Percentiles rank a stretch among this genome's conserved stretches.
These are phyloP conservation scores for Fusarium sp. DNA, from an alignment of 2,329 filamentous ascomycete species.

Conservation along the genomic window DNA sequence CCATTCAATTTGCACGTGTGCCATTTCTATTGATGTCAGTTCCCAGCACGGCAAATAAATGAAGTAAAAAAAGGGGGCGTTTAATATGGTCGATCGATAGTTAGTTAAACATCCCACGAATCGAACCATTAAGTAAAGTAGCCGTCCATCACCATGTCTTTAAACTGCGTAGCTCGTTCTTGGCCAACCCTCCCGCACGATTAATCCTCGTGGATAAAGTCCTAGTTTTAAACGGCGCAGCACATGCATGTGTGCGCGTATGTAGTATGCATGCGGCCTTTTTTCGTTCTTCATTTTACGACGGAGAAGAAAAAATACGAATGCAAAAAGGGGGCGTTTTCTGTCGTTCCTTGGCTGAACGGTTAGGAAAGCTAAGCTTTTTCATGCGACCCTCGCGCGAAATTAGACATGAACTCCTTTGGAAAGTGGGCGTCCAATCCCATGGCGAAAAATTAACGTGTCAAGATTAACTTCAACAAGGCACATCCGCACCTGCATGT, in stretches of 20 bases:
- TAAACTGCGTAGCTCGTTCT: not conserved
- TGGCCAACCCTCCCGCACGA: not conserved
- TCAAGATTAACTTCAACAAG: slow-evolving; percentile 27
- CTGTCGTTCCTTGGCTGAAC: not conserved
- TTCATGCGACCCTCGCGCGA: slow-evolving; percentile 6
- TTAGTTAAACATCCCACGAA: slow-evolving; percentile 11
- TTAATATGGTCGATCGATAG: not conserved
- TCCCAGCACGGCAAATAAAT: not conserved
- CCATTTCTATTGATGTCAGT: not conserved
- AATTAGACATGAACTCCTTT: slow-evolving; percentile 2
- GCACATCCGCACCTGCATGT: slow-evolving; percentile 1
- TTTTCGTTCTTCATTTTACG: not conserved
- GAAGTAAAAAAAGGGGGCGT: not conserved
- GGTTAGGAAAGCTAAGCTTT: slow-evolving; percentile 27
- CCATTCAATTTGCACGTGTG: not conserved
- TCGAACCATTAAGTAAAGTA: slow-evolving; percentile 14
- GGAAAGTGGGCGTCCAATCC: slow-evolving; percentile 11
- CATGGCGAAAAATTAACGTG: slow-evolving; percentile 17
- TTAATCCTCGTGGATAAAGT: slow-evolving; percentile 1
- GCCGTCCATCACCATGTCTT: not conserved
- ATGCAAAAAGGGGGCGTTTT: slow-evolving; percentile 2
- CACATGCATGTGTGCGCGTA: not conserved
- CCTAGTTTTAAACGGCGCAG: slow-evolving; percentile 3
- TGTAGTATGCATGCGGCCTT: not conserved
- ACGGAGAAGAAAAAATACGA: not conserved